These are phyloP conservation scores for Hortaea sp. DNA, from an alignment of 2,329 filamentous ascomycete species.

Conservation along the genomic window DNA sequence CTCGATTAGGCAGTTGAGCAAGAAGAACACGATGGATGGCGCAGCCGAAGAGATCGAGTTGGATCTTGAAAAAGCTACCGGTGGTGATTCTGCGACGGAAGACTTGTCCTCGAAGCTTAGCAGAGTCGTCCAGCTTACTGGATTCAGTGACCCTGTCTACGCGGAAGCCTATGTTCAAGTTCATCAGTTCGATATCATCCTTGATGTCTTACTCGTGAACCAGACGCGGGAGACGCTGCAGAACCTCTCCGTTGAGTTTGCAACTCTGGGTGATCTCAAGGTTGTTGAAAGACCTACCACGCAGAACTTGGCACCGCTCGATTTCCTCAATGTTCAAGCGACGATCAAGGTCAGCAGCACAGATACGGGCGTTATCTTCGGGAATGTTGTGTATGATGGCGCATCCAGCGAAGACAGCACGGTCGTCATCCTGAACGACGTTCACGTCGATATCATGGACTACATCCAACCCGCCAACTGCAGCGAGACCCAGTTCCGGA, in stretches of 20 bases:
- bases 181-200: conserved; percentile 95
- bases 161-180: conserved; percentile 99
- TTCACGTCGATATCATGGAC: conserved; percentile 99
- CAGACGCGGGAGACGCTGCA: conserved; percentile 94
- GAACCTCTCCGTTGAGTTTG: conserved; percentile 95
- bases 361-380: conserved; percentile 96
- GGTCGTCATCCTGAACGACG: conserved; percentile 94
- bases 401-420: conserved; percentile 86
- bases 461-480: conserved; percentile 97
- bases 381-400: conserved; percentile 96
- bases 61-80: conserved; percentile 88
- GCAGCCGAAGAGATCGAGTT: conserved; percentile 69
- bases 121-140: conserved; percentile 91
- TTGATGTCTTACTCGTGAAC: conserved; percentile 93
- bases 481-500: conserved; percentile 95
- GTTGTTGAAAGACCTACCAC: conserved; percentile 94
- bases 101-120: conserved; percentile 90
- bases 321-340: conserved; percentile 96
- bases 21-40: conserved; percentile 76
- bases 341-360: conserved; percentile 98
- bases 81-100: conserved; percentile 73
- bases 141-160: conserved; percentile 96
- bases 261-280: conserved; percentile 94
- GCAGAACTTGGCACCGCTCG: conserved; percentile 87
- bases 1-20: conserved; percentile 80